phyloP scores from a whole-genome alignment of 768 basidiomycete genomes.

The Nidularia sp. region DNA sequence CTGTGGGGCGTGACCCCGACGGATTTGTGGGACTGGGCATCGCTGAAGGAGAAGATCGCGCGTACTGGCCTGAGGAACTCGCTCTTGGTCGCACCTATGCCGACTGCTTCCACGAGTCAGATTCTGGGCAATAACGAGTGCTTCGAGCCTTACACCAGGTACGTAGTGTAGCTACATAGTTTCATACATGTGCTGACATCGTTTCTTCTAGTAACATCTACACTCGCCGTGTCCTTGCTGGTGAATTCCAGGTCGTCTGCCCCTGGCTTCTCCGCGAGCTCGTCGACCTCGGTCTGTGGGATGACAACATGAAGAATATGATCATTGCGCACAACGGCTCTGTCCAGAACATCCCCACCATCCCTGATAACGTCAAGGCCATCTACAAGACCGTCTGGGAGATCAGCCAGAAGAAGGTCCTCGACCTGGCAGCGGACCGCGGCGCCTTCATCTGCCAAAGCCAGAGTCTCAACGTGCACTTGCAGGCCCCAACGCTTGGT shows the following conservation, averaged over 20 bases:
- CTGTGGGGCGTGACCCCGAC: constrained; percentile 92
- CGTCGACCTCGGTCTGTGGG: constrained; percentile 92
- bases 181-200: too few relatives aligned
- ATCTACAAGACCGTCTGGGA: constrained; percentile 99
- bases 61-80: constrained; percentile 85
- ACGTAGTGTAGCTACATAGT: too few relatives aligned
- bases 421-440: constrained; percentile 98
- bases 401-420: constrained; percentile 96
- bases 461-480: constrained; percentile 91
- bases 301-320: constrained; percentile 99
- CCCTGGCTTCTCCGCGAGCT: constrained; percentile 99
- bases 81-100: constrained; percentile 93
- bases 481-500: constrained; percentile 83
- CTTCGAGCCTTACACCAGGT: constrained; percentile 93
- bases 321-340: constrained; percentile 96
- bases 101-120: constrained; percentile 97
- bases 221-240: constrained; percentile 97
- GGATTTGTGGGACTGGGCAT: constrained; percentile 90
- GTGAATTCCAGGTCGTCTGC: constrained; percentile 99
- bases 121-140: constrained; percentile 98
- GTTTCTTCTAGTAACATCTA: constrained; percentile 73
- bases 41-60: constrained; percentile 83
- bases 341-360: constrained; percentile 79
- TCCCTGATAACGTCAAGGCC: constrained; percentile 89
- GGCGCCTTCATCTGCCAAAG: constrained; percentile 97